phyloP scores from a whole-genome alignment of 345 rosid genomes.

The Turritis glabra region DNA sequence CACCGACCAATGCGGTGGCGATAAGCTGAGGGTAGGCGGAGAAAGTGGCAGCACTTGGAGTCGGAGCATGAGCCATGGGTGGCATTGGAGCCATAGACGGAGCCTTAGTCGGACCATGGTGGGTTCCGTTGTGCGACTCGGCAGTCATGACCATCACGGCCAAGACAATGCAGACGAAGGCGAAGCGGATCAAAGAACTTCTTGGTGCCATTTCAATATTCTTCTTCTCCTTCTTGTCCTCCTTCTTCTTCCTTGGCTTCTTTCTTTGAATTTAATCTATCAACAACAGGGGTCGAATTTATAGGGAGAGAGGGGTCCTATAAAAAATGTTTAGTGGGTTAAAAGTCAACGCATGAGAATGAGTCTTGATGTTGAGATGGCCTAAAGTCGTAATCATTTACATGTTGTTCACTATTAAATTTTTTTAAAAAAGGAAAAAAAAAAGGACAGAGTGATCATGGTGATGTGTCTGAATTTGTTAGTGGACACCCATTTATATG shows the following conservation, averaged over 20 bases:
- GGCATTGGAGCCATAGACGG: conserved; percentile 4
- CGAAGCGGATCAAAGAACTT: conserved; percentile 32
- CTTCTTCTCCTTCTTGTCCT: not conserved
- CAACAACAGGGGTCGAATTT: conserved; percentile 15
- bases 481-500: conserved; percentile 33
- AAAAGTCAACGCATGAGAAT: conserved; percentile 26
- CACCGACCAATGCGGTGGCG: conserved; percentile 36
- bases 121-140: not conserved
- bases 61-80: conserved; percentile 8
- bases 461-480: conserved; percentile 24
- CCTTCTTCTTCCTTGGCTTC: not conserved
- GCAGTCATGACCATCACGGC: conserved; percentile 36
- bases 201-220: conserved; percentile 27
- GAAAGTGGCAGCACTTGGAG: conserved; percentile 39
- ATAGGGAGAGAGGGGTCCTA: conserved; percentile 7
- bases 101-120: conserved; percentile 15
- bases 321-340: conserved; percentile 4
- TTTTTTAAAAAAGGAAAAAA: not conserved
- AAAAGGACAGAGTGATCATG: conserved; percentile 13
- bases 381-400: conserved; percentile 7
- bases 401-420: not conserved
- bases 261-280: not conserved
- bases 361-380: conserved; percentile 11
- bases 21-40: conserved; percentile 35
- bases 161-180: conserved; percentile 38